A percentile compares a stretch with the other conserved stretches of the same genome.
Conservation (phyloP, 805 yeast species). For the Metschnikowia hibisci region DNA sequence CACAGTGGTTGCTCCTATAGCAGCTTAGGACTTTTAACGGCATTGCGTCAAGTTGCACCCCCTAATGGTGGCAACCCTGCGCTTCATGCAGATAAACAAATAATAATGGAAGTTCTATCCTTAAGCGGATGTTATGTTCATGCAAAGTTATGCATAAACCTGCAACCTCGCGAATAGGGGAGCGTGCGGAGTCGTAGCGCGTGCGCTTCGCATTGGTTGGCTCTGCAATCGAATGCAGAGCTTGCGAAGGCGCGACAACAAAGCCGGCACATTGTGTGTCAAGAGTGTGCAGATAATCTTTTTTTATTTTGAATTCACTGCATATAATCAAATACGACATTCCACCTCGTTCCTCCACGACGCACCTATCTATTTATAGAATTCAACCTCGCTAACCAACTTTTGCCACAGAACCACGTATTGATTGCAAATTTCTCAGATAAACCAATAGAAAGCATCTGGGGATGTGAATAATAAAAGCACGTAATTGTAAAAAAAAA, state of each 20-base stretch:
- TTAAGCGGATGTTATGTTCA: not conserved
- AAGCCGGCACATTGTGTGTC: too few species aligned
- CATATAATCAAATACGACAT: not conserved
- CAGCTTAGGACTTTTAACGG: too few species aligned
- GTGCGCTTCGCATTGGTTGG: slow-evolving; percentile 5
- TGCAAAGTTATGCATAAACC: not conserved
- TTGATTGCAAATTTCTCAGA: too few species aligned
- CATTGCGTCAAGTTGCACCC: too few species aligned
- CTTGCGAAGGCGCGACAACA: not conserved
- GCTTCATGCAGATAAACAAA: not conserved
- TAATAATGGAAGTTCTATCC: not conserved
- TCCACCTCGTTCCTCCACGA: slow-evolving; percentile 2
- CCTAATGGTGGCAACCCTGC: not conserved
- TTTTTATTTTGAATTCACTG: not conserved
- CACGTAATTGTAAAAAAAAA: too few species aligned
- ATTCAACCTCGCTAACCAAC: not conserved
- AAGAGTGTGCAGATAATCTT: too few species aligned
- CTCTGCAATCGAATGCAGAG: slow-evolving; percentile 2
- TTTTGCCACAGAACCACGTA: not conserved
- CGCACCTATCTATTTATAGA: slow-evolving; percentile 1
- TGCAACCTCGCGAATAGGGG: slow-evolving; percentile 1
- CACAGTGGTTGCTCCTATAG: too few species aligned
- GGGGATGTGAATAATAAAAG: too few species aligned
- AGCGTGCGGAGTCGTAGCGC: not conserved
- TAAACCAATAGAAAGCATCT: too few species aligned